Conservation (phyloP, 2,329 filamentous ascomycete species). For the Oidium heveae region DNA sequence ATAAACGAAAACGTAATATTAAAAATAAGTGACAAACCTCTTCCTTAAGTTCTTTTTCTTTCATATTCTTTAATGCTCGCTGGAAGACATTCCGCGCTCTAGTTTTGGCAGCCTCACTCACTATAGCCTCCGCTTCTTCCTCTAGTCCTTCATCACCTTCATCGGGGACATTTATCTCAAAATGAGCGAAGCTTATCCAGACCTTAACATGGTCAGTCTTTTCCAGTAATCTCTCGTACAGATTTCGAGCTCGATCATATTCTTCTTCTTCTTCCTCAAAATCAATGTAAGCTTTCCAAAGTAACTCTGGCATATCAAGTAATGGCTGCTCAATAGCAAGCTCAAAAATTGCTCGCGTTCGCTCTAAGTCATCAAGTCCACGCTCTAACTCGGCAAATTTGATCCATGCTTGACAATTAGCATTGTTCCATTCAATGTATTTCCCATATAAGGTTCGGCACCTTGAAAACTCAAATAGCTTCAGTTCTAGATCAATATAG, state of each 20-base stretch:
- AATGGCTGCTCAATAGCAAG: conserved; percentile 59
- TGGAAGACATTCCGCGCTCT: conserved; percentile 66
- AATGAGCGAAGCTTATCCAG: conserved; percentile 96
- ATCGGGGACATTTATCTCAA: conserved; percentile 85
- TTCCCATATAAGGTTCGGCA: conserved; percentile 87
- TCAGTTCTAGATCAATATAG: conserved; percentile 80
- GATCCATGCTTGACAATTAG: conserved; percentile 88
- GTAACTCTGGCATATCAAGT: conserved; percentile 87
- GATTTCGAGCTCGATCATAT: conserved; percentile 51
- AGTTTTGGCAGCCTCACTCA: conserved; percentile 62
- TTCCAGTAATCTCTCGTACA: conserved; percentile 76
- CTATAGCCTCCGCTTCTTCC: conserved; percentile 20
- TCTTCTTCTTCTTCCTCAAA: conserved; percentile 93
- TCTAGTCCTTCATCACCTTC: conserved; percentile 33
- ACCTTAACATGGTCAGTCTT: conserved; percentile 99
- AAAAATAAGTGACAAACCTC: conserved; percentile 25
- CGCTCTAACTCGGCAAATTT: conserved; percentile 85
- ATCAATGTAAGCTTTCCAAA: conserved; percentile 97
- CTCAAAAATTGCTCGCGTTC: conserved; percentile 76
- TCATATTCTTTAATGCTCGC: conserved; percentile 65
- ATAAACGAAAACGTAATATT: neutral
- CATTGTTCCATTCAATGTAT: conserved; percentile 73
- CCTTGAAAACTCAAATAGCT: conserved; percentile 78
- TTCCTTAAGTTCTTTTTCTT: conserved; percentile 73
- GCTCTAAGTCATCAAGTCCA: conserved; percentile 69